phyloP scores from a whole-genome alignment of 495 filamentous ascomycete genomes.

The Xanthoparmelia taractica region DNA sequence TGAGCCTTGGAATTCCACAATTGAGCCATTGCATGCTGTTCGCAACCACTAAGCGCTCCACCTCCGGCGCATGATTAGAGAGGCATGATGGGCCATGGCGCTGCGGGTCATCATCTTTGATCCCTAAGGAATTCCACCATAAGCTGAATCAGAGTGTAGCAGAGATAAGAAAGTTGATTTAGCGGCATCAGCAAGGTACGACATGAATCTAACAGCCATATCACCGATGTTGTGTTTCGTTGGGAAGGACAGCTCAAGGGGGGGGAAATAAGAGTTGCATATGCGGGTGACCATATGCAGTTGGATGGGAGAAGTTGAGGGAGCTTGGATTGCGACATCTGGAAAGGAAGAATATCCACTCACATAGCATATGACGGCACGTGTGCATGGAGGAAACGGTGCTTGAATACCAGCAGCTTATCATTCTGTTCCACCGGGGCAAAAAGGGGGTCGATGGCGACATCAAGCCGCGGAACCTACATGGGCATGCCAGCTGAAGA shows the following conservation, averaged over 20 bases:
- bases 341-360: constrained; percentile 3
- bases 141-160: neutral
- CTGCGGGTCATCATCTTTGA: neutral
- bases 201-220: neutral
- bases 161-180: neutral
- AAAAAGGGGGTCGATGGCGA: neutral
- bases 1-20: neutral
- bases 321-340: constrained; percentile 2
- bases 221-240: constrained; percentile 3
- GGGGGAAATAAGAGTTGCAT: constrained; percentile 9
- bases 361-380: neutral
- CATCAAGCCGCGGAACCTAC: neutral
- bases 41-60: neutral
- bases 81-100: neutral
- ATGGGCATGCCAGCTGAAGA: neutral
- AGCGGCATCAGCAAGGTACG: neutral
- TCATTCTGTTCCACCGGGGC: neutral
- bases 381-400: neutral
- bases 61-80: neutral
- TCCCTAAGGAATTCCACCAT: neutral
- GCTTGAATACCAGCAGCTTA: neutral
- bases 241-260: constrained; percentile 5
- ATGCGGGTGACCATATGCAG: constrained; percentile 9
- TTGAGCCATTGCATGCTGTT: neutral
- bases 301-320: neutral